Evolutionary conservation across 2,329 filamentous ascomycete genomes (phyloP), one percentile per base, ranked within the genome.

Genomic region (Verticillium longisporum): DNA sequence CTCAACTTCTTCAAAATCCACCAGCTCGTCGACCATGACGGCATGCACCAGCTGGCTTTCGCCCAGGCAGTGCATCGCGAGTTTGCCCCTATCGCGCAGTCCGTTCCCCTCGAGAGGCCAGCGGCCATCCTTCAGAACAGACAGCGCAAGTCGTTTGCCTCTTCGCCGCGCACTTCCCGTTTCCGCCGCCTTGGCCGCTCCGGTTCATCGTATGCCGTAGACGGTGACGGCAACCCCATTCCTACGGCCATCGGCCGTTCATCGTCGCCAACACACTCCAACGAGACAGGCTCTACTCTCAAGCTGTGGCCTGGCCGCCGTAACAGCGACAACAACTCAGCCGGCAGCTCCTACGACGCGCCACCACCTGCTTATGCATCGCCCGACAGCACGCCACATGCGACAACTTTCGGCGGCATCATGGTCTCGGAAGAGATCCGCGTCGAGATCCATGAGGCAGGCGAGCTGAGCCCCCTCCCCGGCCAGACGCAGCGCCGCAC

Each of bases 1-100:
- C 74, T 90, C 34, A 81, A 75, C 55, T 85, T 90, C 65, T 90
- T 90, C 75, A 86, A 84, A 65, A 77, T 83, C 7, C 86, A 87
- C 61, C 88, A 91, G 71, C 81, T 88, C 63, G 80, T 84, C 0
- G 82, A 86, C 66, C 76, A 80, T 33, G 79, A 78, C 62, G 77
- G 80, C 36, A 74, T 78, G 0, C 82, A 85, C 64, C 80, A 86
- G 55, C 78, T 83, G 4, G 80, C 79, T 2, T 90, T 91, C 66
- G 79, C 82, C 1, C 80, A 83, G 61, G 80, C 80, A 36, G 78
- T 88, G 2, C 83, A 87, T 66, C 80, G 83, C 63, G 87, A 90
- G 63, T 80, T 89, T 61, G 80, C 80, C 14, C 80, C 78, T 21
- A 69, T 83, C 14, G 67, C 81, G 34, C 74, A 78, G 60, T 64